A percentile compares a stretch with the other conserved stretches of the same genome.
Conservation (phyloP, 345 rosid species). For the Crucihimalaya himalaica region DNA sequence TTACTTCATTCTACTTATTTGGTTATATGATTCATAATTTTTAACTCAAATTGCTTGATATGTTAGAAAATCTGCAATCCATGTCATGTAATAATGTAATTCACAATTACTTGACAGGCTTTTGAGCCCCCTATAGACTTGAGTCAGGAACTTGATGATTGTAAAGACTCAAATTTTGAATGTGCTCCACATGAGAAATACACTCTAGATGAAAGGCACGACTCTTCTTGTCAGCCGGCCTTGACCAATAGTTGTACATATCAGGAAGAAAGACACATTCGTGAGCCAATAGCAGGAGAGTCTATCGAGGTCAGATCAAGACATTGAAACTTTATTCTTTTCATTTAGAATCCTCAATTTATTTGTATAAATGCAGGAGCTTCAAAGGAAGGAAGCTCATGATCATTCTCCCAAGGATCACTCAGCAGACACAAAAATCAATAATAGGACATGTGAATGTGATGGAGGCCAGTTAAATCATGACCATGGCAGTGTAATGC, state of each 20-base stretch:
- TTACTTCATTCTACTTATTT: neutral
- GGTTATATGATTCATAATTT: neutral
- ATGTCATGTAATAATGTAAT: conserved; percentile 15
- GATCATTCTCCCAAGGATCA: conserved; percentile 34
- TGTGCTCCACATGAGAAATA: conserved; percentile 48
- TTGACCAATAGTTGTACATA: conserved; percentile 48
- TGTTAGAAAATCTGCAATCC: conserved; percentile 12
- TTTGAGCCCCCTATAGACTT: conserved; percentile 97
- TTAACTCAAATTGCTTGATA: neutral
- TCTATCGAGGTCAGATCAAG: conserved; percentile 42
- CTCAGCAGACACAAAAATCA: conserved; percentile 34
- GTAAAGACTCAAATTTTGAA: conserved; percentile 49
- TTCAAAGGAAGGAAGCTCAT: conserved; percentile 44
- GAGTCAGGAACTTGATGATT: conserved; percentile 68
- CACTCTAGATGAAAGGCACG: conserved; percentile 49
- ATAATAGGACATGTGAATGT: conserved; percentile 35
- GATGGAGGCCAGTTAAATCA: conserved; percentile 39
- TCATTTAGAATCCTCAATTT: conserved; percentile 30
- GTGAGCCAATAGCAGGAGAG: conserved; percentile 34
- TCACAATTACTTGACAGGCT: conserved; percentile 58
- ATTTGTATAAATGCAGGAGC: conserved; percentile 64
- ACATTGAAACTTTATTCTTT: conserved; percentile 17
- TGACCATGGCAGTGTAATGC: conserved; percentile 67
- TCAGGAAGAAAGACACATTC: conserved; percentile 34
- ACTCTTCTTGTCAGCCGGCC: conserved; percentile 46